Evolutionary conservation across 805 yeast genomes (phyloP).

Genomic region (Ogataea minuta): DNA sequence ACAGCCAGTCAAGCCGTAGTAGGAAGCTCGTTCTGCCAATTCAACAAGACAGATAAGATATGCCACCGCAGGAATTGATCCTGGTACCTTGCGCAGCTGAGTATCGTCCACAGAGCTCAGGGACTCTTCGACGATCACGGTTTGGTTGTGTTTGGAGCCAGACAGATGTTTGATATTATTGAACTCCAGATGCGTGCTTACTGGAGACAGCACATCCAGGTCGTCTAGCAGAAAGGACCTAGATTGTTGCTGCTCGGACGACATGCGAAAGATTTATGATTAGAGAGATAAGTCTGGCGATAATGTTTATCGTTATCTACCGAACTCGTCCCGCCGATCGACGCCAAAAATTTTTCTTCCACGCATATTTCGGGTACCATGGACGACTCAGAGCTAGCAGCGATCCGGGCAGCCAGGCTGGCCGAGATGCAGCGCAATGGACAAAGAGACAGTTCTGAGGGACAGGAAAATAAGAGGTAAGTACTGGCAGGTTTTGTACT

Average conservation of each 20-base stretch:
- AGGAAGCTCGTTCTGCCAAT: constrained; percentile 54
- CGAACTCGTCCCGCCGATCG: constrained; percentile 14
- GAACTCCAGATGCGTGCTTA: constrained; percentile 6
- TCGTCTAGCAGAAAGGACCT: background rate
- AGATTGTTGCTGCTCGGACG: background rate
- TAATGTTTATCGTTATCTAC: constrained; percentile 3
- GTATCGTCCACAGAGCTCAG: constrained; percentile 1
- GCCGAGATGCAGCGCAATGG: constrained; percentile 70
- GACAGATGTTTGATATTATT: constrained; percentile 1
- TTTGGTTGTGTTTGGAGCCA: constrained; percentile 1
- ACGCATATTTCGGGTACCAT: constrained; percentile 34
- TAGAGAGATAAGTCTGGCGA: background rate
- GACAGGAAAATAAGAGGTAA: constrained; percentile 19
- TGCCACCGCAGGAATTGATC: constrained; percentile 25
- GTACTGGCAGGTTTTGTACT: constrained; percentile 3
- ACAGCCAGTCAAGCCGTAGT: constrained; percentile 47
- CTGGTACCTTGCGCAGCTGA: constrained; percentile 23
- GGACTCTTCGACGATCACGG: constrained; percentile 2
- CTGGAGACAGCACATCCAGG: constrained; percentile 1
- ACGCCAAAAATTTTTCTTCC: constrained; percentile 7
- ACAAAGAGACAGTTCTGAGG: constrained; percentile 31
- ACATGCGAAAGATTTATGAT: background rate
- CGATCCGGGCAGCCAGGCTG: constrained; percentile 89
- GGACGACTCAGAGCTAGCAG: constrained; percentile 87
- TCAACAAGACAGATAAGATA: constrained; percentile 39